Conservation (phyloP, 2,329 filamentous ascomycete species). For the Hymenoscyphus scutula region DNA sequence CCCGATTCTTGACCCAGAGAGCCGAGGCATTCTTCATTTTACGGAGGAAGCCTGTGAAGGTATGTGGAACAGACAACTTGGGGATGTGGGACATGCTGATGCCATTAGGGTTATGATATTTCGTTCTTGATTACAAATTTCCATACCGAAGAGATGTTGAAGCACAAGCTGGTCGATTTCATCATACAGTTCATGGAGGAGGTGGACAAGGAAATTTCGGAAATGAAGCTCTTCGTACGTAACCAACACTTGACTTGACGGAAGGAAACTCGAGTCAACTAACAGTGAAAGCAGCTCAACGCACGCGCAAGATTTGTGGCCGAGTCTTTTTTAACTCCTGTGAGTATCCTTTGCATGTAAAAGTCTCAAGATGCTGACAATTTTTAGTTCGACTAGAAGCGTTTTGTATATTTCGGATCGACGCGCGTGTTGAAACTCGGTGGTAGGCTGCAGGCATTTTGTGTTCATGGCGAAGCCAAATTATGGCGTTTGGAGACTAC, state of each 20-base stretch:
- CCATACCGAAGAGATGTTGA: conserved; percentile 97
- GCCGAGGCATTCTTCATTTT: conserved; percentile 97
- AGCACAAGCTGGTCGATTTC: conserved; percentile 98
- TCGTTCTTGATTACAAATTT: conserved; percentile 98
- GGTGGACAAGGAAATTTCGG: conserved; percentile 99
- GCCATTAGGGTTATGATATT: conserved; percentile 84
- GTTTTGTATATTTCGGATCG: conserved; percentile 1
- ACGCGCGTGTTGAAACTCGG: conserved; percentile 4
- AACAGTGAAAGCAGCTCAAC: conserved; percentile 67
- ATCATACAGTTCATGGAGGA: conserved; percentile 99
- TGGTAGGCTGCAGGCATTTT: conserved; percentile 3
- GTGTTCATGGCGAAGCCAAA: background rate
- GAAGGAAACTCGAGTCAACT: conserved; percentile 7
- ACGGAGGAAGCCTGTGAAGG: conserved; percentile 91
- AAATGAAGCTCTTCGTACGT: conserved; percentile 99
- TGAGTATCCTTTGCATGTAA: conserved; percentile 42
- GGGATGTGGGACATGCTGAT: conserved; percentile 20
- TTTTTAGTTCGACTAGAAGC: background rate
- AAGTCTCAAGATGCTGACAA: background rate
- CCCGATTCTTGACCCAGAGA: conserved; percentile 90
- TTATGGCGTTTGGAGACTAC: conserved; percentile 5
- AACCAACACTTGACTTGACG: background rate
- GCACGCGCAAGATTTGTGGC: conserved; percentile 95
- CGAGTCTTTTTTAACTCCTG: conserved; percentile 95
- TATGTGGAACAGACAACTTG: conserved; percentile 40